phyloP scores from a whole-genome alignment of 2,329 filamentous ascomycete species.

The Golovinomyces cichoracearum region DNA sequence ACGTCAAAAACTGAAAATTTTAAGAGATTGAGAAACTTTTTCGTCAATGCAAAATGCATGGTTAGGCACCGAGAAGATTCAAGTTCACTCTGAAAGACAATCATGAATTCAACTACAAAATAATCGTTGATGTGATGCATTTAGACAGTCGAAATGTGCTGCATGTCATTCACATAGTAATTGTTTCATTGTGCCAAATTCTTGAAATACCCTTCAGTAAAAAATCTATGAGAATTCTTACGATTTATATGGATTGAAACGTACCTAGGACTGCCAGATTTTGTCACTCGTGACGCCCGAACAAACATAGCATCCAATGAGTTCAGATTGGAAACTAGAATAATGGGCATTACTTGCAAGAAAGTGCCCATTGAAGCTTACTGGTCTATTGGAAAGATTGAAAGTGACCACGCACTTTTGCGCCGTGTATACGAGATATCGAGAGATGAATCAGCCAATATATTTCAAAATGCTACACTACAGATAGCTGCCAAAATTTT shows the following conservation, averaged over 20 bases:
- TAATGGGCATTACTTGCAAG: background rate
- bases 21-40: background rate
- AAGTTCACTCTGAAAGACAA: slow-evolving; percentile 1
- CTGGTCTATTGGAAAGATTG: slow-evolving; percentile 1
- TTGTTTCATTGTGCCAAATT: slow-evolving; percentile 1
- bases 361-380: slow-evolving; percentile 1
- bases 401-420: slow-evolving; percentile 1
- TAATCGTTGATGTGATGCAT: slow-evolving; percentile 2
- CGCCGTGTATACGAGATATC: background rate
- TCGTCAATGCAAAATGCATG: background rate
- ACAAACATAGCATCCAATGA: slow-evolving; percentile 3
- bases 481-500: slow-evolving; percentile 1
- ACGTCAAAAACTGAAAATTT: background rate
- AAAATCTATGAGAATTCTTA: slow-evolving; percentile 1
- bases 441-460: background rate
- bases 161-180: slow-evolving; percentile 1
- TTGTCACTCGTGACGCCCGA: slow-evolving; percentile 1
- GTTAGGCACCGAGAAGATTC: background rate
- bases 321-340: background rate
- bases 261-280: slow-evolving; percentile 2
- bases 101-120: slow-evolving; percentile 1
- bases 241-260: slow-evolving; percentile 2
- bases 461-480: background rate
- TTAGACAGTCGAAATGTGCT: background rate
- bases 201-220: background rate